Conservation (phyloP, 495 filamentous ascomycete species). For the Penicillium malachiteum region DNA sequence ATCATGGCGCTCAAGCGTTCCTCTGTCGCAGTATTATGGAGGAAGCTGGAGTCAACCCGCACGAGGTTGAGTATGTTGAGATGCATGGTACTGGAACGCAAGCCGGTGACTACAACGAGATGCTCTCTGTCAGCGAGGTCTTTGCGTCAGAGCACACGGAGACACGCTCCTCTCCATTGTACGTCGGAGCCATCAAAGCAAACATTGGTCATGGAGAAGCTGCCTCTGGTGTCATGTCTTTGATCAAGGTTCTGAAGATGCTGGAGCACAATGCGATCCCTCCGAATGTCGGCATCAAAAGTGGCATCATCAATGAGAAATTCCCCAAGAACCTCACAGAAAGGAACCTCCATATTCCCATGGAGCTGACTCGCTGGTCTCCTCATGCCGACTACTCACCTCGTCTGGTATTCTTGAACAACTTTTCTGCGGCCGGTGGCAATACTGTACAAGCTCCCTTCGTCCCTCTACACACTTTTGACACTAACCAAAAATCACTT, state of each 20-base stretch:
- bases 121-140: conserved; percentile 25
- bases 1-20: conserved; percentile 47
- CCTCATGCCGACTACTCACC: too few relatives aligned
- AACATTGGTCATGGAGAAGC: conserved; percentile 46
- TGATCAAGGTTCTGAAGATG: conserved; percentile 18
- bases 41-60: conserved; percentile 44
- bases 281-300: conserved; percentile 22
- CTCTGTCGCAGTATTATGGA: conserved; percentile 44
- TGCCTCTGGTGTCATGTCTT: conserved; percentile 23
- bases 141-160: conserved; percentile 14
- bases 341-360: conserved; percentile 31
- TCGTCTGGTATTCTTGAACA: conserved; percentile 33
- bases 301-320: too few relatives aligned
- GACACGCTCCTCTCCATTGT: conserved; percentile 13
- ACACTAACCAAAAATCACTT: too few relatives aligned
- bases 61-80: conserved; percentile 53
- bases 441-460: conserved; percentile 18
- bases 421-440: conserved; percentile 37
- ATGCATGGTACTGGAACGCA: conserved; percentile 49
- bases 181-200: conserved; percentile 35
- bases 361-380: neutral
- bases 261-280: conserved; percentile 5
- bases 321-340: conserved; percentile 19
- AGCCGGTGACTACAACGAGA: conserved; percentile 38
- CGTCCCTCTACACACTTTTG: too few relatives aligned